Percentiles rank a stretch among this genome's conserved stretches.
These are phyloP conservation scores for Austroboletus festivus DNA, from an alignment of 768 basidiomycete genomes.

Conservation along the genomic window DNA sequence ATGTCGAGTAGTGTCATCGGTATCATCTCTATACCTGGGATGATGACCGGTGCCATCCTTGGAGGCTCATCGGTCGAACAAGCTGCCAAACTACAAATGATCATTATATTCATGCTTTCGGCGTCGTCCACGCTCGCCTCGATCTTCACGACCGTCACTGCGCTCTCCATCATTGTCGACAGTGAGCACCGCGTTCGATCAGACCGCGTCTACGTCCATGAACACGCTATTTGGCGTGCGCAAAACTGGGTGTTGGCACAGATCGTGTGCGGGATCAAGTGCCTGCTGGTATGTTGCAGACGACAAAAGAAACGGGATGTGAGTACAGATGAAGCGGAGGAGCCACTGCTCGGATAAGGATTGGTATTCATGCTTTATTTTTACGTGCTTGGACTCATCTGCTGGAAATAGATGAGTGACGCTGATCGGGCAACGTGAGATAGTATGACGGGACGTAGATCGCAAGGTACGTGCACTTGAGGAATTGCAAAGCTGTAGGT, in stretches of 20 bases:
- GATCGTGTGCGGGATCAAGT: constrained; percentile 13
- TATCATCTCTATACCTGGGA: constrained; percentile 79
- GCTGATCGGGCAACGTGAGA: too few relatives aligned
- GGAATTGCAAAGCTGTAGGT: too few relatives aligned
- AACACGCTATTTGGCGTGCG: constrained; percentile 34
- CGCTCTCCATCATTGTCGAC: constrained; percentile 66
- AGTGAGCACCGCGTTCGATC: constrained; percentile 57
- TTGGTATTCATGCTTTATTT: neutral
- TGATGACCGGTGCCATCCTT: constrained; percentile 91
- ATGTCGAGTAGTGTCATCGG: constrained; percentile 71
- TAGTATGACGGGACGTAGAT: too few relatives aligned
- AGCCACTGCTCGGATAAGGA: constrained; percentile 17
- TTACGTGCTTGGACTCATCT: too few relatives aligned
- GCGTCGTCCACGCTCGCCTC: constrained; percentile 71
- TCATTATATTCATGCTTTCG: constrained; percentile 93
- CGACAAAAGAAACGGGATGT: neutral
- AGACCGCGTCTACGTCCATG: constrained; percentile 52
- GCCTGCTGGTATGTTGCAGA: constrained; percentile 8
- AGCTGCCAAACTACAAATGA: constrained; percentile 85
- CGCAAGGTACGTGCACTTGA: too few relatives aligned
- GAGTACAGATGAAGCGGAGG: neutral
- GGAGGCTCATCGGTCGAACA: constrained; percentile 83
- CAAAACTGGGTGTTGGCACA: constrained; percentile 29
- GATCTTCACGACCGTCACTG: constrained; percentile 58
- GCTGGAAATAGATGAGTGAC: too few relatives aligned